These are phyloP conservation scores for Abrus pulchellus DNA, from an alignment of 306 rosid genomes.

Conservation along the genomic window DNA sequence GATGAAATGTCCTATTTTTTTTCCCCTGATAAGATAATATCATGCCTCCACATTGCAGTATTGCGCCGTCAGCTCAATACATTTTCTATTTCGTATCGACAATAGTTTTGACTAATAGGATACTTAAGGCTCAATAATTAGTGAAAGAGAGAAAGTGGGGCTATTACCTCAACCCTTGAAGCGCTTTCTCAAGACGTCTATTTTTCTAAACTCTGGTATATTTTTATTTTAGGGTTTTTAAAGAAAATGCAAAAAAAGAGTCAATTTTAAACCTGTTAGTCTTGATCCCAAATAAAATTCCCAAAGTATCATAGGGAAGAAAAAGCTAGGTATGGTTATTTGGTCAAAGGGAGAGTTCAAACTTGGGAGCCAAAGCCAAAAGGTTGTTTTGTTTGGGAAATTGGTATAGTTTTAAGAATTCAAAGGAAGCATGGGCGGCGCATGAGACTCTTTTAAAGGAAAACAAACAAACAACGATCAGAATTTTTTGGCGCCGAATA, in stretches of 20 bases:
- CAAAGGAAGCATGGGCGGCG: slow-evolving; percentile 51
- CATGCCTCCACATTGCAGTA: slow-evolving; percentile 47
- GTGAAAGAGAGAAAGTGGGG: slow-evolving; percentile 22
- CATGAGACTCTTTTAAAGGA: slow-evolving; percentile 15
- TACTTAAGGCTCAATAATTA: slow-evolving; percentile 50
- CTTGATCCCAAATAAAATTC: neutral
- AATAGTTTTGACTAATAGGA: slow-evolving; percentile 38
- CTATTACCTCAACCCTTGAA: slow-evolving; percentile 15
- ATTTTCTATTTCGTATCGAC: slow-evolving; percentile 39
- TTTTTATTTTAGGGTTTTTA: neutral
- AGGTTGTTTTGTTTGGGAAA: slow-evolving; percentile 41
- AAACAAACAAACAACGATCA: neutral
- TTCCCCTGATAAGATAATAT: neutral
- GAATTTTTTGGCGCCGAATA: no score
- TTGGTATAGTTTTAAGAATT: slow-evolving; percentile 37
- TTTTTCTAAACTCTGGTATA: no score
- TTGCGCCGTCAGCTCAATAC: slow-evolving; percentile 69
- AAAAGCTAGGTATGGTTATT: slow-evolving; percentile 16
- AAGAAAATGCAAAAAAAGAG: neutral
- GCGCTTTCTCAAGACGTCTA: neutral
- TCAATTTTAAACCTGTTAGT: neutral
- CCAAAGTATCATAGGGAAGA: neutral
- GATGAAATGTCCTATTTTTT: slow-evolving; percentile 13
- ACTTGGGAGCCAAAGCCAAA: slow-evolving; percentile 42
- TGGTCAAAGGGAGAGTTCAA: slow-evolving; percentile 40